Percentiles rank a stretch among this genome's conserved stretches.
Conservation (phyloP, 192 early-diverging fungal genomes). For the Coemansia sp. region DNA sequence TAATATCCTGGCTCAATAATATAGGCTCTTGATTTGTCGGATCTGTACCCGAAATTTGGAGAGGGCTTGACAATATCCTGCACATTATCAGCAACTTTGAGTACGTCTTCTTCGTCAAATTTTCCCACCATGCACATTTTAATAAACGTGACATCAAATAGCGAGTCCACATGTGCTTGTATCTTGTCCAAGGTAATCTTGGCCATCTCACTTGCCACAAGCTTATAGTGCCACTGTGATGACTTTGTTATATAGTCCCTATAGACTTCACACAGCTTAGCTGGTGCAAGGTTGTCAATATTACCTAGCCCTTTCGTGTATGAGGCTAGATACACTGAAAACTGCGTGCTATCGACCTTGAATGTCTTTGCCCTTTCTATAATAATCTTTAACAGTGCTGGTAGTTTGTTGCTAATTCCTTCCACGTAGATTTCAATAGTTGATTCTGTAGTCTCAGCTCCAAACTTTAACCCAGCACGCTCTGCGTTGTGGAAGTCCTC, state of each 20-base stretch:
- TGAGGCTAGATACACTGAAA: neutral
- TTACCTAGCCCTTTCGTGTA: neutral
- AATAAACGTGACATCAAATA: conserved; percentile 30
- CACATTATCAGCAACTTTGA: conserved; percentile 2
- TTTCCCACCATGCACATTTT: neutral
- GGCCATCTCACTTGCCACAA: neutral
- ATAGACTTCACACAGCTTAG: neutral
- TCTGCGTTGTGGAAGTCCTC: conserved; percentile 64
- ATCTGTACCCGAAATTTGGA: conserved; percentile 66
- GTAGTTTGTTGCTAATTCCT: neutral
- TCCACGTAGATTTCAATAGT: conserved; percentile 52
- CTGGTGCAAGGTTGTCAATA: neutral
- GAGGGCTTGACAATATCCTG: conserved; percentile 17
- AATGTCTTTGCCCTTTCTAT: neutral
- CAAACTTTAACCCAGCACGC: neutral
- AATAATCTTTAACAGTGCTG: neutral
- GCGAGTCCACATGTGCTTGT: conserved; percentile 2
- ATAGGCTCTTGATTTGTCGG: conserved; percentile 85
- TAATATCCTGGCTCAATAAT: conserved; percentile 73
- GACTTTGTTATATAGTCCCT: neutral
- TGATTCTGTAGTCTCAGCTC: conserved; percentile 49
- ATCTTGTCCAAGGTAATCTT: conserved; percentile 6
- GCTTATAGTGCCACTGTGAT: neutral
- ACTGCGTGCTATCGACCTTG: neutral
- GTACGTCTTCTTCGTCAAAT: neutral